Conservation (phyloP, 495 filamentous ascomycete genomes). For the Xylaria sp. region DNA sequence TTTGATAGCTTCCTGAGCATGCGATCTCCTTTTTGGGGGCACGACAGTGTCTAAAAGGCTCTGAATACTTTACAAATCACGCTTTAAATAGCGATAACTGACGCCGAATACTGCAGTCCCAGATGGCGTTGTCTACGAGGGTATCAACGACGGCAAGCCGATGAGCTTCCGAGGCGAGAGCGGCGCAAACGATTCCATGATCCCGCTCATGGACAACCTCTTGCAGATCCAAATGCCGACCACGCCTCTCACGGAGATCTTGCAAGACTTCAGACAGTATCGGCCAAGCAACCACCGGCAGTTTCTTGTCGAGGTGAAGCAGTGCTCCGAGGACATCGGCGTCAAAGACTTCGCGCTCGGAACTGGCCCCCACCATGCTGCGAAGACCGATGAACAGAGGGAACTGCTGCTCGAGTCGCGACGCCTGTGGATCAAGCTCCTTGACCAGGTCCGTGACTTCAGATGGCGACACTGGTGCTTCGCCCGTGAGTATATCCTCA, state of each 20-base stretch:
- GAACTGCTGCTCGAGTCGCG: conserved; percentile 48
- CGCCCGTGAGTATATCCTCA: conserved; percentile 92
- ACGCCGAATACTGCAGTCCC: no score
- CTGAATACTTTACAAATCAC: no score
- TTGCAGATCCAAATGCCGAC: conserved; percentile 80
- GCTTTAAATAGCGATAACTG: no score
- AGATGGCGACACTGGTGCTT: conserved; percentile 95
- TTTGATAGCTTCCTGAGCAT: no score
- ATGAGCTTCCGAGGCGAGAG: conserved; percentile 83
- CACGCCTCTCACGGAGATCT: conserved; percentile 83
- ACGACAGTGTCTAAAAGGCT: no score
- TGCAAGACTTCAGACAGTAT: conserved; percentile 85
- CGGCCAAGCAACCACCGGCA: conserved; percentile 83
- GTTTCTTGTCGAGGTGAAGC: conserved; percentile 76
- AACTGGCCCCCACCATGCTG: conserved; percentile 50
- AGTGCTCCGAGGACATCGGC: conserved; percentile 59
- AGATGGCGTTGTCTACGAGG: conserved; percentile 85
- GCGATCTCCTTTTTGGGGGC: no score
- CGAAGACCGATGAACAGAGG: conserved; percentile 12
- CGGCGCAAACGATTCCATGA: conserved; percentile 87
- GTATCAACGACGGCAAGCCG: conserved; percentile 69
- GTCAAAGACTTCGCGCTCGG: conserved; percentile 68
- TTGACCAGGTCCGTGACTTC: conserved; percentile 90
- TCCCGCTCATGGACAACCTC: conserved; percentile 86
- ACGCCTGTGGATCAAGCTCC: conserved; percentile 68